Evolutionary conservation across 2,329 filamentous ascomycete species (phyloP).

Genomic region (Claviceps africana): DNA sequence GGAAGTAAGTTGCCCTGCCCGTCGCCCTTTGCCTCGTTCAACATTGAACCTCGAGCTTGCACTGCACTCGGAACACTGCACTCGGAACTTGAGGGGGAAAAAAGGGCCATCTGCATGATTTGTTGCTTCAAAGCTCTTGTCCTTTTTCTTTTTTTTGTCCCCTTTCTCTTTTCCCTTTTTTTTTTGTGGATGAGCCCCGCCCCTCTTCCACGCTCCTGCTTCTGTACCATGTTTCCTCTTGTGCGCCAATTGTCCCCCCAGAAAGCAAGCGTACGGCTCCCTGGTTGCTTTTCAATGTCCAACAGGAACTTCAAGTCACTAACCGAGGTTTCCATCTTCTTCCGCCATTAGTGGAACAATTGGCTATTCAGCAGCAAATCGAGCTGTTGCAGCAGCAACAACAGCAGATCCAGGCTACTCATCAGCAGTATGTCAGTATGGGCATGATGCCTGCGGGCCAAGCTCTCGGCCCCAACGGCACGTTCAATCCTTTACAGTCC

Average conservation of each 20-base stretch:
- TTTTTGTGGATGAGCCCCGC: not conserved
- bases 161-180: not conserved
- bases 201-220: not conserved
- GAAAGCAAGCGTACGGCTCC: not conserved
- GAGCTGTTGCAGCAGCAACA: constrained; percentile 95
- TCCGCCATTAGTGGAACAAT: constrained; percentile 66
- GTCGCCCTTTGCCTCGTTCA: not conserved
- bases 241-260: not conserved
- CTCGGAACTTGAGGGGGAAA: too few species aligned
- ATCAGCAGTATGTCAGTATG: constrained; percentile 97
- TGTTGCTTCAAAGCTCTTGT: not conserved
- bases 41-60: not conserved
- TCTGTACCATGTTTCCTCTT: not conserved
- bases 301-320: not conserved
- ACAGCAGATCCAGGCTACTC: constrained; percentile 89
- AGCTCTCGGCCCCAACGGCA: constrained; percentile 50
- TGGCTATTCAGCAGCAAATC: constrained; percentile 95
- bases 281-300: not conserved
- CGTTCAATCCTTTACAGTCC: constrained; percentile 66
- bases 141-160: not conserved
- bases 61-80: too few species aligned
- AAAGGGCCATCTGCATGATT: too few species aligned
- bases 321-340: constrained; percentile 4
- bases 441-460: constrained; percentile 84
- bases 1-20: constrained; percentile 51